Conservation (phyloP, 2,329 filamentous ascomycete species). For the Orbilia ellipsospora region DNA sequence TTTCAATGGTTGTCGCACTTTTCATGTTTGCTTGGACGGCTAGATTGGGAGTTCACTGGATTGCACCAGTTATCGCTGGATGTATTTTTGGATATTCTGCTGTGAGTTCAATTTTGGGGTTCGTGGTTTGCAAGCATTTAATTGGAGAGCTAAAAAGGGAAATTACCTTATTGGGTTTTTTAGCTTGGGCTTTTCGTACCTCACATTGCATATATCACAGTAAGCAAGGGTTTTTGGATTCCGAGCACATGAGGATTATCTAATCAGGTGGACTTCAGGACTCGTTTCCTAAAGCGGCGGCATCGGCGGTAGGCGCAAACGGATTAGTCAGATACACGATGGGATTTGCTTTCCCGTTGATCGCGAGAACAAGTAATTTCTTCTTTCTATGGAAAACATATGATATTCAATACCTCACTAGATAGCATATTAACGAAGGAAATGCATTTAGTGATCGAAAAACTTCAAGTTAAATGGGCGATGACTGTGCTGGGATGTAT, state of each 20-base stretch:
- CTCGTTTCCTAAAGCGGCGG: conserved; percentile 14
- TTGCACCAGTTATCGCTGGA: conserved; percentile 10
- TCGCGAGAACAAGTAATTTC: conserved; percentile 20
- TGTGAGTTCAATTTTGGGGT: conserved; percentile 11
- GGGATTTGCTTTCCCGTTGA: conserved; percentile 27
- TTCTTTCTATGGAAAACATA: too few species aligned
- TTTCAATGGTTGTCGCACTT: conserved; percentile 16
- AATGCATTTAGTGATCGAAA: conserved; percentile 23
- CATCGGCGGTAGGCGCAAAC: conserved; percentile 16
- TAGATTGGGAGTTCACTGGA: conserved; percentile 20
- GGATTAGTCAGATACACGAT: conserved; percentile 16
- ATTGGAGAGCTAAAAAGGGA: too few species aligned
- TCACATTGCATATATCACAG: conserved; percentile 24
- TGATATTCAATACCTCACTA: background rate
- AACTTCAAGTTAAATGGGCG: conserved; percentile 26
- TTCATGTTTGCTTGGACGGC: conserved; percentile 40
- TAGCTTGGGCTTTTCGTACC: conserved; percentile 26
- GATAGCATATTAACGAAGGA: too few species aligned
- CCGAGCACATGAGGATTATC: background rate
- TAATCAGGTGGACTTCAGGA: conserved; percentile 7
- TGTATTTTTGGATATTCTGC: conserved; percentile 33
- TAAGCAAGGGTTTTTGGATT: background rate
- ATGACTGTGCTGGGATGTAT: conserved; percentile 31
- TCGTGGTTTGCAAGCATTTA: too few species aligned
- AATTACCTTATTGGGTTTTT: too few species aligned